These are phyloP conservation scores for Suaeda aralocaspica DNA, from an alignment of 148 eudicot species.

Conservation along the genomic window DNA sequence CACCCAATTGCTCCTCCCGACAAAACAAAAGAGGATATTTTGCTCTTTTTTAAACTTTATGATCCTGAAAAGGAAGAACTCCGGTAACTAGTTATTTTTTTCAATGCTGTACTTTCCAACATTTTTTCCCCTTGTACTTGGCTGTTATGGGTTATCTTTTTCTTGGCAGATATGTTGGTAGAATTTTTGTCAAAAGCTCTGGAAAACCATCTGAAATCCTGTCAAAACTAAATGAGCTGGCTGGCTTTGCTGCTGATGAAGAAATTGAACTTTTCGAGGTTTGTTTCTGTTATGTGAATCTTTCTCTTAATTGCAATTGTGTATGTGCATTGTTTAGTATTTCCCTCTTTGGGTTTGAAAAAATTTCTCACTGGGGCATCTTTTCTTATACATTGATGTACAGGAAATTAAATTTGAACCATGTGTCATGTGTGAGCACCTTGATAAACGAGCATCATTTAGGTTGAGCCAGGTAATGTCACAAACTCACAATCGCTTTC, in stretches of 20 bases:
- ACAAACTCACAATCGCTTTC: not conserved
- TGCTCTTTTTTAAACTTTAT: constrained; percentile 91
- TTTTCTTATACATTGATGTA: constrained; percentile 15
- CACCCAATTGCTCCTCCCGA: constrained; percentile 62
- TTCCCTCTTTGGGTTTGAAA: not conserved
- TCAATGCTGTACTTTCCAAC: not conserved
- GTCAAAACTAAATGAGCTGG: constrained; percentile 64
- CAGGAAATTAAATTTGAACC: constrained; percentile 98
- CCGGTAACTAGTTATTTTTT: constrained; percentile 36
- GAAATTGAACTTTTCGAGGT: constrained; percentile 85
- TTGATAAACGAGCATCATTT: constrained; percentile 63
- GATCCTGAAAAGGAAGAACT: constrained; percentile 88
- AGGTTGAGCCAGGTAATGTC: constrained; percentile 69
- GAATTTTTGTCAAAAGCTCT: constrained; percentile 61
- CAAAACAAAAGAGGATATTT: constrained; percentile 78
- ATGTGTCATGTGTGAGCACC: constrained; percentile 78
- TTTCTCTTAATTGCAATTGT: too few species aligned
- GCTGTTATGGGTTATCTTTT: constrained; percentile 9
- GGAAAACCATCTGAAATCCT: constrained; percentile 63
- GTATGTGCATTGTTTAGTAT: not conserved
- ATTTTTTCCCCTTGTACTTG: not conserved
- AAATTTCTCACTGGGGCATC: not conserved
- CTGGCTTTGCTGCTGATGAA: constrained; percentile 74
- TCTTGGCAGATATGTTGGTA: constrained; percentile 76
- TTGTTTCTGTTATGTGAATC: constrained; percentile 7